A percentile compares a stretch with the other conserved stretches of the same genome.
These are phyloP conservation scores for Gynochthodes officinalis DNA, from an alignment of 257 asterid species.

Conservation along the genomic window DNA sequence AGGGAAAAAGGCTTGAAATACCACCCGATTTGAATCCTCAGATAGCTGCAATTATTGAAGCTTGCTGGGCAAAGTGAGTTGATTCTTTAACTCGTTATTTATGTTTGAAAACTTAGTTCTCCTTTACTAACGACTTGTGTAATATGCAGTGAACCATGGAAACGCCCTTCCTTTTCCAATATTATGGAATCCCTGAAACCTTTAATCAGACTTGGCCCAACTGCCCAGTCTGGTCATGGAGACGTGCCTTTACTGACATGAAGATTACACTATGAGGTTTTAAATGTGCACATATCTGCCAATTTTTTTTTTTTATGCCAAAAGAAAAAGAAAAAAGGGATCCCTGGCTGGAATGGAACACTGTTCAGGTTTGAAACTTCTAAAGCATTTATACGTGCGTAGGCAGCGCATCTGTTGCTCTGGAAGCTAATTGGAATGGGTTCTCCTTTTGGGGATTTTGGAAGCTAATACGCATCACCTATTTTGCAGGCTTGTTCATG, in stretches of 20 bases:
- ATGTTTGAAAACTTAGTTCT: neutral
- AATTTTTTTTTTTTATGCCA: neutral
- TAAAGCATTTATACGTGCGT: neutral
- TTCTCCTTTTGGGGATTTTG: neutral
- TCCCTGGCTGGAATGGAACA: constrained; percentile 4
- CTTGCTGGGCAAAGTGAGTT: constrained; percentile 90
- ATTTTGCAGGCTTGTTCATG: constrained; percentile 16
- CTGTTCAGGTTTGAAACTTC: neutral
- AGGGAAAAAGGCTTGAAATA: constrained; percentile 74
- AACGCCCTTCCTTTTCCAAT: constrained; percentile 78
- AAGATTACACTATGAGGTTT: constrained; percentile 14
- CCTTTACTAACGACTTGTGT: constrained; percentile 5
- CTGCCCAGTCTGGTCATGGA: constrained; percentile 45
- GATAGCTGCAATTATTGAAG: constrained; percentile 70
- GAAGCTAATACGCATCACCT: neutral
- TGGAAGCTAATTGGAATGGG: too few species aligned
- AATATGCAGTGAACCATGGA: constrained; percentile 83
- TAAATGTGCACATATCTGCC: constrained; percentile 4
- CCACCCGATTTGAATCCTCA: constrained; percentile 72
- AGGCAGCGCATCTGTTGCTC: neutral
- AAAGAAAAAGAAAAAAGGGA: too few species aligned
- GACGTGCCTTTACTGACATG: constrained; percentile 44
- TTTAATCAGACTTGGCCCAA: constrained; percentile 46
- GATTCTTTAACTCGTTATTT: constrained; percentile 5
- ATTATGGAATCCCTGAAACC: constrained; percentile 81